These are phyloP conservation scores for Chenopodium suecicum DNA, from an alignment of 148 eudicot species.

Conservation along the genomic window DNA sequence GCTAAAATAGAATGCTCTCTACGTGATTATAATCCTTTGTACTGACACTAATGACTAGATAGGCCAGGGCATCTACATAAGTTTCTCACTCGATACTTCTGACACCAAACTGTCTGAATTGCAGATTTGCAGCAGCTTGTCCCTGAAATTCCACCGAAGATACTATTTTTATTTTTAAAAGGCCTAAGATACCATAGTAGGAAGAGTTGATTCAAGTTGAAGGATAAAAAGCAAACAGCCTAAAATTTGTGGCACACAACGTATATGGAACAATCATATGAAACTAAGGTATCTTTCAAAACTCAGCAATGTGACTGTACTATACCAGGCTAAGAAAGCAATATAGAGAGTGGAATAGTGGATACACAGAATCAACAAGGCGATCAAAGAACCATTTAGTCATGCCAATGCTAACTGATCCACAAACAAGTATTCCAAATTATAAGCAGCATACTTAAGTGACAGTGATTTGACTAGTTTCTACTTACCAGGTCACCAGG, in stretches of 20 bases:
- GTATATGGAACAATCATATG: neutral
- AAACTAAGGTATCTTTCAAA: neutral
- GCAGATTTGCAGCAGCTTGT: conserved; percentile 4
- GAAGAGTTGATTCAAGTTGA: neutral
- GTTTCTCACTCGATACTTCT: conserved; percentile 2
- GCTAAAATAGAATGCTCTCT: neutral
- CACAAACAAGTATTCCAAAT: neutral
- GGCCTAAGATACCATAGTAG: neutral
- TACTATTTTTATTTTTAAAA: neutral
- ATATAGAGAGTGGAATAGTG: neutral
- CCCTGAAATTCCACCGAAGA: conserved; percentile 3
- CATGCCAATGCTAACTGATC: neutral
- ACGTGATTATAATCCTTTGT: neutral
- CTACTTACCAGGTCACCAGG: conserved; percentile 29
- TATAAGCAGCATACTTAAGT: neutral
- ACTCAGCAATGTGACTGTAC: neutral
- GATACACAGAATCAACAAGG: neutral
- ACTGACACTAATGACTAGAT: no score
- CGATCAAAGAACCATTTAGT: neutral
- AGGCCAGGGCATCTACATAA: neutral
- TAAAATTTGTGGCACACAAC: neutral
- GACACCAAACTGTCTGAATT: conserved; percentile 4
- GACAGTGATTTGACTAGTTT: neutral
- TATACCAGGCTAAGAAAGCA: neutral
- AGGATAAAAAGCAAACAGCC: neutral